Evolutionary conservation across 2,329 filamentous ascomycete genomes (phyloP).

Genomic region (Chrysoporthe deuterocubensis): DNA sequence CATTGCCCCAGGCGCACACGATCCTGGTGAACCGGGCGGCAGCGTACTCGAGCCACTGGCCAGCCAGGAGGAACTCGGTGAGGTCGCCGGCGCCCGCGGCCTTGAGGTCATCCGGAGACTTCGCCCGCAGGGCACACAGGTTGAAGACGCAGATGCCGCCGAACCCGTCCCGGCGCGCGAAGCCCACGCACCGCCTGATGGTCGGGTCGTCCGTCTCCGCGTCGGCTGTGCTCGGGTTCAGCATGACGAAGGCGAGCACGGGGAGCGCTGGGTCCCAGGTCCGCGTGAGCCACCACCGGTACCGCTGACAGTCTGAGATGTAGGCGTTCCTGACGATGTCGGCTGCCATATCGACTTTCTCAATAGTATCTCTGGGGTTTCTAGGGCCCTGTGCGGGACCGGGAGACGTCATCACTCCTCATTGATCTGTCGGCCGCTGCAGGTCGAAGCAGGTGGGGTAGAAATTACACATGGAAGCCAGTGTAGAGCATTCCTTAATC

Average conservation of each 20-base stretch:
- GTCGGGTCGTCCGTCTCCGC: constrained; percentile 3
- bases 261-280: neutral
- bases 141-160: constrained; percentile 3
- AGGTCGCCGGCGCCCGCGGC: neutral
- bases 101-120: neutral
- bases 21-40: neutral
- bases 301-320: neutral
- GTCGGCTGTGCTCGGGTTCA: constrained; percentile 7
- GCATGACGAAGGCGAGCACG: constrained; percentile 4
- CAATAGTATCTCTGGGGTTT: neutral
- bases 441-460: no score
- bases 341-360: neutral
- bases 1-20: constrained; percentile 4
- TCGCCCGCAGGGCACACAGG: constrained; percentile 1
- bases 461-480: no score
- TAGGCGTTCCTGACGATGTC: neutral
- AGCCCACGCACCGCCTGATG: neutral
- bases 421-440: neutral
- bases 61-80: neutral
- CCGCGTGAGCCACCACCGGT: constrained; percentile 6
- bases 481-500: no score
- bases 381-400: no score
- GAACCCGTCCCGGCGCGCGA: neutral
- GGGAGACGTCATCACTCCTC: neutral
- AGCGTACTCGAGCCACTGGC: neutral